Conservation (phyloP, 2,329 filamentous ascomycete genomes). For the Microsporum ferrugineum region DNA sequence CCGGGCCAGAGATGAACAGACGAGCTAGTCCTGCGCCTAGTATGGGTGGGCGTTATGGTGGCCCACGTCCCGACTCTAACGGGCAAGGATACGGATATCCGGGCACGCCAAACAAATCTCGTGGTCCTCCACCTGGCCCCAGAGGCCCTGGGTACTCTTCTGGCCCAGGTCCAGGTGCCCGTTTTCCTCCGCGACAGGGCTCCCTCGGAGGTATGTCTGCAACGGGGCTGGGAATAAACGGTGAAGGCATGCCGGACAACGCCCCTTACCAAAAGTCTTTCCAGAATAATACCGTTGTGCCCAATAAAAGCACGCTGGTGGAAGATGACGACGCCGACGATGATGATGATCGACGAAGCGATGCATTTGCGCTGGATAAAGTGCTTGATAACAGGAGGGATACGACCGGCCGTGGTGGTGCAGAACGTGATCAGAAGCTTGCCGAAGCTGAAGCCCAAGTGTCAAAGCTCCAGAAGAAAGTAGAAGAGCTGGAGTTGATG, state of each 20-base stretch:
- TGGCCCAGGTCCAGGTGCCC: slow-evolving; percentile 23
- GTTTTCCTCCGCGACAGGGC: slow-evolving; percentile 30
- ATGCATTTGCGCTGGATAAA: slow-evolving; percentile 52
- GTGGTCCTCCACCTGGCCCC: slow-evolving; percentile 26
- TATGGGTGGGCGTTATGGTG: slow-evolving; percentile 24
- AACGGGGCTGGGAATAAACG: slow-evolving; percentile 41
- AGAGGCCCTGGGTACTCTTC: slow-evolving; percentile 27
- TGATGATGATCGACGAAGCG: slow-evolving; percentile 47
- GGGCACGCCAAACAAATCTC: slow-evolving; percentile 28
- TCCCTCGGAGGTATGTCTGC: slow-evolving; percentile 27
- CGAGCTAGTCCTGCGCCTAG: slow-evolving; percentile 54
- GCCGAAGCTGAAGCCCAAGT: slow-evolving; percentile 73
- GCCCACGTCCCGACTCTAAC: slow-evolving; percentile 18
- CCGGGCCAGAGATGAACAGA: slow-evolving; percentile 55
- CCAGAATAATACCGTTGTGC: slow-evolving; percentile 90
- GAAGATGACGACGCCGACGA: slow-evolving; percentile 76
- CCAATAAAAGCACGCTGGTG: slow-evolving; percentile 94
- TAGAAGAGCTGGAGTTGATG: slow-evolving; percentile 58
- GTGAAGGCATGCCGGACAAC: slow-evolving; percentile 47
- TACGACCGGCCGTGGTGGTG: slow-evolving; percentile 39
- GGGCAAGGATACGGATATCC: slow-evolving; percentile 19
- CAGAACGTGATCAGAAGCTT: slow-evolving; percentile 56
- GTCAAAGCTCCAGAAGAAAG: slow-evolving; percentile 59
- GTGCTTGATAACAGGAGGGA: slow-evolving; percentile 36
- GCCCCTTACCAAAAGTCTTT: slow-evolving; percentile 78